Conservation (phyloP, 2,329 filamentous ascomycete species). For the Diplocarpon mali region DNA sequence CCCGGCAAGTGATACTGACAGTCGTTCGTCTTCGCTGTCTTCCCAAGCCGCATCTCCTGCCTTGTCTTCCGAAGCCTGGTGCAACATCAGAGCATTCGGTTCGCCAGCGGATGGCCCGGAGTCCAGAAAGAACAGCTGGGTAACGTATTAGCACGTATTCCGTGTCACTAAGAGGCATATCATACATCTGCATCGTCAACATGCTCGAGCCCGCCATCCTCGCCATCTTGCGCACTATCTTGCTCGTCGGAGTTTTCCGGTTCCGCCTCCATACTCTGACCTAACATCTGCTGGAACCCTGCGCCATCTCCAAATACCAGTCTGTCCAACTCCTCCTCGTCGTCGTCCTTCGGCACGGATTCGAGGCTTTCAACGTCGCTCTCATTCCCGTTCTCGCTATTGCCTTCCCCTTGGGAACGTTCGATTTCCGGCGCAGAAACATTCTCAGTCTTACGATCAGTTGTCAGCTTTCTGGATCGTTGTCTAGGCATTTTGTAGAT, state of each 20-base stretch:
- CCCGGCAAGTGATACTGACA: constrained; percentile 71
- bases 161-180: neutral
- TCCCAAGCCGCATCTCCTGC: constrained; percentile 58
- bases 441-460: constrained; percentile 12
- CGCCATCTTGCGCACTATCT: constrained; percentile 28
- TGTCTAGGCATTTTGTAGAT: constrained; percentile 22
- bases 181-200: constrained; percentile 58
- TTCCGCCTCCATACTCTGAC: constrained; percentile 36
- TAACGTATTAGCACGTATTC: constrained; percentile 6
- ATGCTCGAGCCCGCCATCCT: constrained; percentile 46
- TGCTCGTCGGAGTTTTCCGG: constrained; percentile 10
- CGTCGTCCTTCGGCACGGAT: constrained; percentile 59
- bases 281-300: constrained; percentile 69
- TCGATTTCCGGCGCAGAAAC: constrained; percentile 1
- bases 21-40: constrained; percentile 88
- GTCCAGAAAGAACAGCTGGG: constrained; percentile 30
- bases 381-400: constrained; percentile 8
- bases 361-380: constrained; percentile 25
- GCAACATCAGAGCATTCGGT: constrained; percentile 15
- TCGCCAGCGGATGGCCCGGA: constrained; percentile 25
- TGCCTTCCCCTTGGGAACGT: constrained; percentile 4
- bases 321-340: constrained; percentile 77
- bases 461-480: constrained; percentile 21
- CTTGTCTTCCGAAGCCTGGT: constrained; percentile 23
- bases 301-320: constrained; percentile 79